phyloP scores from a whole-genome alignment of 768 basidiomycete genomes.

The Boletus subcaerulescens region DNA sequence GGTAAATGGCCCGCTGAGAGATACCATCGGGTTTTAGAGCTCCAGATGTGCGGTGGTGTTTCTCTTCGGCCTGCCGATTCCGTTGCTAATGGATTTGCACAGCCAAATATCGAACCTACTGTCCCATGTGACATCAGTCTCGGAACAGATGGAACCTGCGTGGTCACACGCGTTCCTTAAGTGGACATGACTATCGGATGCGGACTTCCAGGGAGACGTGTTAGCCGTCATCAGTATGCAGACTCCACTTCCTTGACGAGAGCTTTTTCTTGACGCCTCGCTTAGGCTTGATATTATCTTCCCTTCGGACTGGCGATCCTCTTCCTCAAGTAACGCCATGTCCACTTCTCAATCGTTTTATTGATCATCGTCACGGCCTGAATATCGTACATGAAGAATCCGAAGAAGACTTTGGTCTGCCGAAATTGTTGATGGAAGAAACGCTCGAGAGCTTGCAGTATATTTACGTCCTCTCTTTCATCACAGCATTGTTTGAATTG shows the following conservation, averaged over 20 bases:
- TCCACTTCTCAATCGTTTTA: slow-evolving; percentile 27
- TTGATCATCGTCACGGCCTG: slow-evolving; percentile 46
- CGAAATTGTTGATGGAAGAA: slow-evolving; percentile 56
- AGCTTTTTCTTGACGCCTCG: background rate
- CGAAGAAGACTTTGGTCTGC: no score
- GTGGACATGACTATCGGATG: slow-evolving; percentile 53
- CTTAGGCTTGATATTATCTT: slow-evolving; percentile 57
- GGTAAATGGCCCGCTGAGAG: slow-evolving; percentile 78
- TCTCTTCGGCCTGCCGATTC: background rate
- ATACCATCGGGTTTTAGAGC: slow-evolving; percentile 64
- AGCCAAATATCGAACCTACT: slow-evolving; percentile 70
- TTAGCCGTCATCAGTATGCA: slow-evolving; percentile 73
- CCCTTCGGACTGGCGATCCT: no score
- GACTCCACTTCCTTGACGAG: background rate
- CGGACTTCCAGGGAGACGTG: slow-evolving; percentile 57
- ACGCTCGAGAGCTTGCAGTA: slow-evolving; percentile 79
- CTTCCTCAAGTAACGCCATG: no score
- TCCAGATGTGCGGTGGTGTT: slow-evolving; percentile 54
- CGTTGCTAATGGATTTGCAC: slow-evolving; percentile 5
- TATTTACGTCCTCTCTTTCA: slow-evolving; percentile 45
- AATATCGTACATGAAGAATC: no score
- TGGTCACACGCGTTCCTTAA: slow-evolving; percentile 83
- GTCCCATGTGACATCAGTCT: slow-evolving; percentile 69
- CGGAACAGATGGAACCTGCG: slow-evolving; percentile 69
- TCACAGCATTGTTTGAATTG: background rate